Conservation (phyloP, 352 stramenopile species). For the Phytopythium ostracodes region DNA sequence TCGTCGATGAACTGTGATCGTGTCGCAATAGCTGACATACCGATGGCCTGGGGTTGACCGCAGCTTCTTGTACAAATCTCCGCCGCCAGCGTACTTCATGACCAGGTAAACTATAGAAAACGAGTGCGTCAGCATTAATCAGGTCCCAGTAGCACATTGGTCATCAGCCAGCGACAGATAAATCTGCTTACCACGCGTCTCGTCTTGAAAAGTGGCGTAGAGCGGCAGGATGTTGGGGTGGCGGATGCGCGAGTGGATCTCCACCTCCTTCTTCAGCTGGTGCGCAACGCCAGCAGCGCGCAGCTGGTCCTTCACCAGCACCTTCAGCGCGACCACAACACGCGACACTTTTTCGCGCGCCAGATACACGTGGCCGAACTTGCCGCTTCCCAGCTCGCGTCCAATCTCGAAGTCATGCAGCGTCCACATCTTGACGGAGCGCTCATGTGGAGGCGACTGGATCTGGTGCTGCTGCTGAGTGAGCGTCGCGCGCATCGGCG, state of each 20-base stretch:
- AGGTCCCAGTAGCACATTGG: neutral
- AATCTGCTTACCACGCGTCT: conserved; percentile 34
- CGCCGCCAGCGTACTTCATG: conserved; percentile 80
- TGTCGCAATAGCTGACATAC: conserved; percentile 13
- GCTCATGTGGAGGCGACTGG: conserved; percentile 10
- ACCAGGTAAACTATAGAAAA: conserved; percentile 76
- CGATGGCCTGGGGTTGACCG: conserved; percentile 37
- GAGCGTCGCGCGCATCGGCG: conserved; percentile 25
- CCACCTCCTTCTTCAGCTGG: conserved; percentile 87
- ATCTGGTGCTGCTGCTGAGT: conserved; percentile 16
- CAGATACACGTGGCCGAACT: conserved; percentile 89
- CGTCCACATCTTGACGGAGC: conserved; percentile 62
- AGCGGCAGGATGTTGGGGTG: conserved; percentile 87
- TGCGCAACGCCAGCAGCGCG: conserved; percentile 59
- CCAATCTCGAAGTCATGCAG: conserved; percentile 87
- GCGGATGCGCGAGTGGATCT: conserved; percentile 88
- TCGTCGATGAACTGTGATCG: neutral
- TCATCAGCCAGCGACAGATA: neutral
- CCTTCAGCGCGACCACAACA: conserved; percentile 85
- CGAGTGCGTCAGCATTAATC: neutral
- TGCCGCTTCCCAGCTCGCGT: conserved; percentile 74
- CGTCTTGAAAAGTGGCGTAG: conserved; percentile 83
- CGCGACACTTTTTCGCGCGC: conserved; percentile 80
- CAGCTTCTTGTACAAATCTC: conserved; percentile 84
- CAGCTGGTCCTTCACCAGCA: conserved; percentile 88